Evolutionary conservation across 208 protist species (phyloP).

Genomic region (Leptomonas pyrrhocoris): DNA sequence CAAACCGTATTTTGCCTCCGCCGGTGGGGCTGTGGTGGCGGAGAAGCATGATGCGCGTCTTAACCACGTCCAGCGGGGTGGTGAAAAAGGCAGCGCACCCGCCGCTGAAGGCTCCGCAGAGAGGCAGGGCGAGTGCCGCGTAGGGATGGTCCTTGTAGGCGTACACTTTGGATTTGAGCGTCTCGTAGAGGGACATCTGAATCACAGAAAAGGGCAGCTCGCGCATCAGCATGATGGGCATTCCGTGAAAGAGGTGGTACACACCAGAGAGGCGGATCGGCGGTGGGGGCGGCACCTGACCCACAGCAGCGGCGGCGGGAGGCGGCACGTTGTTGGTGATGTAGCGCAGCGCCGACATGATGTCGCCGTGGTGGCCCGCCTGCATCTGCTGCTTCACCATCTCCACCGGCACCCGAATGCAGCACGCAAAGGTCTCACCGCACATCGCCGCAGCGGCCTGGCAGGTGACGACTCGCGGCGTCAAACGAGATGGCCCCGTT

Average conservation of each 20-base stretch:
- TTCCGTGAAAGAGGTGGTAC: conserved; percentile 74
- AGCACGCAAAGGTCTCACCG: conserved; percentile 85
- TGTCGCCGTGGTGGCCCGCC: conserved; percentile 54
- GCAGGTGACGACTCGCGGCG: conserved; percentile 24
- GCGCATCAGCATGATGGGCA: conserved; percentile 85
- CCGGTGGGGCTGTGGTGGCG: conserved; percentile 14
- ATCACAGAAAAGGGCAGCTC: conserved; percentile 92
- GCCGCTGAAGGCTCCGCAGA: conserved; percentile 86
- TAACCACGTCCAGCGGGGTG: conserved; percentile 92
- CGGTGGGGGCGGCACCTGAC: conserved; percentile 1
- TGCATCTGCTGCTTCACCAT: conserved; percentile 94
- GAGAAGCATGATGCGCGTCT: conserved; percentile 93
- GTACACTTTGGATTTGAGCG: conserved; percentile 54
- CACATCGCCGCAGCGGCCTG: conserved; percentile 72
- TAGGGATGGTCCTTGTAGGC: conserved; percentile 40
- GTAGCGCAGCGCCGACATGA: conserved; percentile 37
- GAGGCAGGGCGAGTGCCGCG: conserved; percentile 42
- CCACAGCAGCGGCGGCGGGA: background rate
- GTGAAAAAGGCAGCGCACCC: conserved; percentile 87
- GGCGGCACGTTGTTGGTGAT: conserved; percentile 55
- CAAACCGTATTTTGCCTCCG: conserved; percentile 30
- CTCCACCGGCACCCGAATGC: conserved; percentile 89
- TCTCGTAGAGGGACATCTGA: conserved; percentile 94
- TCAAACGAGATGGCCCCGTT: background rate
- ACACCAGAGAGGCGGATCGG: conserved; percentile 46